Conservation (phyloP, 305 asterid species). For the Fraxinus dipetala region DNA sequence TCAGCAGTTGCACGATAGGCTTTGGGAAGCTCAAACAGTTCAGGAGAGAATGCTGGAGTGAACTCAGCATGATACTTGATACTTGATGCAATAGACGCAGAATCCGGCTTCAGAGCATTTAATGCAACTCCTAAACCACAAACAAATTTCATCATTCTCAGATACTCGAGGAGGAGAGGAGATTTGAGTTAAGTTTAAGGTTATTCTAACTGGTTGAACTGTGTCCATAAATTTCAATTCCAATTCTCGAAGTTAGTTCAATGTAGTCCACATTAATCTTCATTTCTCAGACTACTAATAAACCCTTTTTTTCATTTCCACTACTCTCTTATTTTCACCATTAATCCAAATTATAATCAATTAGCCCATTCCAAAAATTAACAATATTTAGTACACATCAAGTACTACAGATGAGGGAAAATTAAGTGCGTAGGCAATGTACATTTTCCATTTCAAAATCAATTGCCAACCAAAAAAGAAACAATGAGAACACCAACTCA, state of each 20-base stretch:
- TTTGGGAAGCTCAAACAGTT: constrained; percentile 49
- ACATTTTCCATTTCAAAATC: not conserved
- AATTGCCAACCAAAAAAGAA: not conserved
- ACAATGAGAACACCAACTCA: not conserved
- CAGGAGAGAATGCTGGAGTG: constrained; percentile 59
- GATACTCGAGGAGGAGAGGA: not conserved
- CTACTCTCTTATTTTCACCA: not conserved
- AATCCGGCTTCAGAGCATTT: constrained; percentile 48
- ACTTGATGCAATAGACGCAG: constrained; percentile 51
- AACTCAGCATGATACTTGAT: constrained; percentile 62
- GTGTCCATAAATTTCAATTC: not conserved
- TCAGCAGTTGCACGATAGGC: constrained; percentile 58
- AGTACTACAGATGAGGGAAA: not conserved
- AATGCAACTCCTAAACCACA: constrained; percentile 40
- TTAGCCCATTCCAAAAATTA: not conserved
- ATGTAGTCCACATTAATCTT: not conserved
- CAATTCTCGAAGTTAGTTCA: not conserved
- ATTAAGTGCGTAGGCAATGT: not conserved
- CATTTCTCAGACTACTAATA: not conserved
- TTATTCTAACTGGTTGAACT: not conserved
- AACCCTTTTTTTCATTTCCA: not conserved
- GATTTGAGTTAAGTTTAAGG: not conserved
- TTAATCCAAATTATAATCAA: not conserved
- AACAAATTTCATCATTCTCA: not conserved
- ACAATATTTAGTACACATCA: not conserved